Evolutionary conservation across 106 monocot species (phyloP).

Genomic region (Amphibolis antarctica): DNA sequence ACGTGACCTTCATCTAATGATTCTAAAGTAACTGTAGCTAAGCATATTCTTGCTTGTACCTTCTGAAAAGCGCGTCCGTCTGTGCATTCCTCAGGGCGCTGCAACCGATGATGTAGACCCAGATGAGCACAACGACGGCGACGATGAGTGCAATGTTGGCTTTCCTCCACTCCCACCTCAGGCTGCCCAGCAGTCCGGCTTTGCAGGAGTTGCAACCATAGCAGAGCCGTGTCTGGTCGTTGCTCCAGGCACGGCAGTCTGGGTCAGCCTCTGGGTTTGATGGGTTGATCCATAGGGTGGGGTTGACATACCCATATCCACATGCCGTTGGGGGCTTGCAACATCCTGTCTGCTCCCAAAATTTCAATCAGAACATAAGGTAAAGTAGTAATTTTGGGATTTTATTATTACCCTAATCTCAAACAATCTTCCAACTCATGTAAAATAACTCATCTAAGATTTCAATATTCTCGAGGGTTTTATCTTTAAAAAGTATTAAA

Average conservation of each 20-base stretch:
- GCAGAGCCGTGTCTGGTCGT: constrained; percentile 65
- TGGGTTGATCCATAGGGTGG: constrained; percentile 78
- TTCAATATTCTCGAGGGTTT: too few species aligned
- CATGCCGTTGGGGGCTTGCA: constrained; percentile 79
- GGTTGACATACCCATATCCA: constrained; percentile 77
- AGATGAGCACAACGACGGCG: constrained; percentile 63
- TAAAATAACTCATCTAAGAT: too few species aligned
- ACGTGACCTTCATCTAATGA: too few species aligned
- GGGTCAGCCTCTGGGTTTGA: constrained; percentile 38
- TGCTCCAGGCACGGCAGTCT: constrained; percentile 72
- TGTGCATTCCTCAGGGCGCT: constrained; percentile 78
- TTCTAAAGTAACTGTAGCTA: too few species aligned
- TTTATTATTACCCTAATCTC: too few species aligned
- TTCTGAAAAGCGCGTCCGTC: constrained; percentile 70
- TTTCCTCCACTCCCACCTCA: constrained; percentile 68
- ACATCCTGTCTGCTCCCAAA: constrained; percentile 57
- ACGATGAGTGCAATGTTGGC: constrained; percentile 61
- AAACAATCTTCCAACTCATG: too few species aligned
- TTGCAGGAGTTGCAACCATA: constrained; percentile 70
- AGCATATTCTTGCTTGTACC: constrained; percentile 54
- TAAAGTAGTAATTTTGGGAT: too few species aligned
- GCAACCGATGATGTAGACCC: constrained; percentile 77
- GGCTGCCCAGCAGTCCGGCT: constrained; percentile 65
- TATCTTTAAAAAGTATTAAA: too few species aligned
- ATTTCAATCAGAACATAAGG: neutral